Percentiles rank a stretch among this genome's conserved stretches.
phyloP scores from a whole-genome alignment of 2,329 filamentous ascomycete genomes.

The Penicillium sp. region DNA sequence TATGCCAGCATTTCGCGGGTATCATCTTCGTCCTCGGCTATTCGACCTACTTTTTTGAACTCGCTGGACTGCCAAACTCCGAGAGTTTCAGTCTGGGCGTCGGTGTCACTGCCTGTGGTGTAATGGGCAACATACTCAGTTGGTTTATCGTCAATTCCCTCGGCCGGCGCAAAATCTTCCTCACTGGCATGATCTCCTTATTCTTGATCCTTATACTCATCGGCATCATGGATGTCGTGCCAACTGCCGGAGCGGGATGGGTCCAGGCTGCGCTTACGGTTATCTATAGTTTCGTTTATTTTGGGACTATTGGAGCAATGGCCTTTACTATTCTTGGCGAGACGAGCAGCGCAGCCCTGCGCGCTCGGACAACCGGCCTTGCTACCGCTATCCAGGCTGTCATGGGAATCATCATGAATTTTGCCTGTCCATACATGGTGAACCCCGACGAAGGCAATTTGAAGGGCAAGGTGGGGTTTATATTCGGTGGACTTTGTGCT shows the following conservation, averaged over 20 bases:
- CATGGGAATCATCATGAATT: slow-evolving; percentile 44
- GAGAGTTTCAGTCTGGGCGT: slow-evolving; percentile 42
- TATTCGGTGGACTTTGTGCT: neutral
- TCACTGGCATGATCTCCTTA: slow-evolving; percentile 8
- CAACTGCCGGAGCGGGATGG: neutral
- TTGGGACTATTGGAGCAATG: neutral
- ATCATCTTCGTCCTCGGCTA: neutral
- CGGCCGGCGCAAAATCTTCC: slow-evolving; percentile 38
- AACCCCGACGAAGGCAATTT: slow-evolving; percentile 29
- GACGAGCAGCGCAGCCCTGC: slow-evolving; percentile 39
- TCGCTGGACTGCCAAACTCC: neutral
- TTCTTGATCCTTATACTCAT: neutral
- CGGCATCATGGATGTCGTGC: neutral
- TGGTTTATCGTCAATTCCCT: slow-evolving; percentile 38
- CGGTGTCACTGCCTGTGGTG: slow-evolving; percentile 27
- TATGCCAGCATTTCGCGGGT: neutral
- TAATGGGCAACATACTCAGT: slow-evolving; percentile 41
- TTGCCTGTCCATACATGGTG: slow-evolving; percentile 46
- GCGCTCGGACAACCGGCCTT: slow-evolving; percentile 50
- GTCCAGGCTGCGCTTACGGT: neutral
- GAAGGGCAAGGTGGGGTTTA: neutral
- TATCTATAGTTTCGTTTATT: neutral
- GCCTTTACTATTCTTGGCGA: neutral
- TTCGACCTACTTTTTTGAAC: neutral
- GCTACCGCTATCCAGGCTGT: slow-evolving; percentile 44